Conservation (phyloP, 2,329 filamentous ascomycete genomes). For the Fusarium sp. region DNA sequence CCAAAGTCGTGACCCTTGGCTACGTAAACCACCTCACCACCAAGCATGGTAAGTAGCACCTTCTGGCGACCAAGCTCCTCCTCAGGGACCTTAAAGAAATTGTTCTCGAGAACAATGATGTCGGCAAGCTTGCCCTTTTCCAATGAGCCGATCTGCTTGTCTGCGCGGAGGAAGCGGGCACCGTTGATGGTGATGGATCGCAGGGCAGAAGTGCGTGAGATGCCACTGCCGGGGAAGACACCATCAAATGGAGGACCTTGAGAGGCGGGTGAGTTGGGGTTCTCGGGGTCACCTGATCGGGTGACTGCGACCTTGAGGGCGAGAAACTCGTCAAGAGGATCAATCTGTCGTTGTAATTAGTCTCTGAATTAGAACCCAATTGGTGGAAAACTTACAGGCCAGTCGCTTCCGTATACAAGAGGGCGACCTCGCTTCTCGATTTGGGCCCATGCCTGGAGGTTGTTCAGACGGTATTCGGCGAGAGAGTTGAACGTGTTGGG, state of each 20-base stretch:
- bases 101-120: slow-evolving; percentile 40
- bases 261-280: slow-evolving; percentile 42
- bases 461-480: slow-evolving; percentile 33
- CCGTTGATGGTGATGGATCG: slow-evolving; percentile 42
- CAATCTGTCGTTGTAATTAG: slow-evolving; percentile 34
- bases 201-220: slow-evolving; percentile 39
- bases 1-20: slow-evolving; percentile 41
- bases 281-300: slow-evolving; percentile 42
- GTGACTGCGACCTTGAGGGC: slow-evolving; percentile 45
- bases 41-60: slow-evolving; percentile 44
- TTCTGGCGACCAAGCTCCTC: slow-evolving; percentile 42
- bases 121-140: slow-evolving; percentile 46
- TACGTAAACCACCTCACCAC: slow-evolving; percentile 44
- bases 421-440: slow-evolving; percentile 33
- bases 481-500: slow-evolving; percentile 41
- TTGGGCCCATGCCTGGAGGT: slow-evolving; percentile 46
- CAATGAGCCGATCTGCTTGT: slow-evolving; percentile 42
- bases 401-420: slow-evolving; percentile 44
- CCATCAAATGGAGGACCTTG: slow-evolving; percentile 36
- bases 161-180: slow-evolving; percentile 42
- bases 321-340: slow-evolving; percentile 46
- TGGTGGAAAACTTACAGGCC: slow-evolving; percentile 37
- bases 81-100: slow-evolving; percentile 43
- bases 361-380: neutral
- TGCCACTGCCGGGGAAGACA: slow-evolving; percentile 36